Evolutionary conservation across 139 green algal genomes (phyloP), one percentile per base, ranked within the genome.

Genomic region (Axilococcus clingmanii): DNA sequence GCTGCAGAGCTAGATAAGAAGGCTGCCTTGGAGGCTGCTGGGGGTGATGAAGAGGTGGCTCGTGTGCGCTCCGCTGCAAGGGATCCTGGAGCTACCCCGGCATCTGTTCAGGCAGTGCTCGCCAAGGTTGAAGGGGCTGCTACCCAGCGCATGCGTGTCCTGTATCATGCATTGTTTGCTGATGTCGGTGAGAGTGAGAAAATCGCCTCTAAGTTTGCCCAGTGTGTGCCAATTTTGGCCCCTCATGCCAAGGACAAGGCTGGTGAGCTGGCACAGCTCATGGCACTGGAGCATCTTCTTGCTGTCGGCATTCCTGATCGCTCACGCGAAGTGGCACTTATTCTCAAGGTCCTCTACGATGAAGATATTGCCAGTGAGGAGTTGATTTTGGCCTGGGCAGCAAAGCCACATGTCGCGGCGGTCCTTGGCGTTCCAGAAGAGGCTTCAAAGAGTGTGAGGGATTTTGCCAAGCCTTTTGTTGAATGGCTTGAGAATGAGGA

Each of bases 291-390:
- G 74, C 58, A 84, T 62, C 59, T 80, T 40, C 16, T 75, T 29
- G 71, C 48, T 0, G 56, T 74, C 5, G 32, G 47, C 6, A 35
- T 64, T 40, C 58, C 69, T 0, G 59, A 42, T 15, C 56, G 51
- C 8, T 46, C 24, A 27, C 77, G 74, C 40, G 84, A 95, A 67
- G 60, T 72, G 2, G 55, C 82, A 0, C 57, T 84, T 35, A 65
- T 84, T n/a, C 63, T 96, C 11, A 95, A 96, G 77, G 59, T 48
- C 28, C 55, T 94, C 43, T 96, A 96, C 49, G 89, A 97, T 46
- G 58, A 71, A 23, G 89, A 97, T 55, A 43, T 95, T 30, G 65
- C 80, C 7, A 83, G 94, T 17, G 89, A 96, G 55, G 77, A 87
- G 20, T 58, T 89, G 28, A 88, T 97, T 34, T 25, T 87, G 25